Evolutionary conservation across 2,329 filamentous ascomycete species (phyloP).

Genomic region (Ascochyta rabiei): DNA sequence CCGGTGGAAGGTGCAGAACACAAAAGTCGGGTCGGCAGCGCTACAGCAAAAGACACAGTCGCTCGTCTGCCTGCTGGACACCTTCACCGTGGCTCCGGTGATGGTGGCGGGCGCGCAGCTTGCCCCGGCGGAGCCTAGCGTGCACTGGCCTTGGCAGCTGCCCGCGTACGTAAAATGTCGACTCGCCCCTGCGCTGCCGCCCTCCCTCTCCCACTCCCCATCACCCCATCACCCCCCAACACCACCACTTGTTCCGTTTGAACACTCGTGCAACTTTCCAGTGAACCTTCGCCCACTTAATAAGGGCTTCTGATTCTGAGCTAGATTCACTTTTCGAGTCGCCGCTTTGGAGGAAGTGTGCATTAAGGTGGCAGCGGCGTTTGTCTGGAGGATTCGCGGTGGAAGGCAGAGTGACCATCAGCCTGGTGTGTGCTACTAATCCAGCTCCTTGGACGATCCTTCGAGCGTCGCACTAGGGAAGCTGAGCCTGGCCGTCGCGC

Average conservation of each 20-base stretch:
- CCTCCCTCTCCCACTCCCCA: conserved; percentile 34
- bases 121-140: conserved; percentile 29
- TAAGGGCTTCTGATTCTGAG: conserved; percentile 48
- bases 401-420: conserved; percentile 41
- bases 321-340: conserved; percentile 42
- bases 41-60: conserved; percentile 23
- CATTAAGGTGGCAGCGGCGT: conserved; percentile 40
- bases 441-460: conserved; percentile 34
- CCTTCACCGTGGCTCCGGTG: conserved; percentile 10
- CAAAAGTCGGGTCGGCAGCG: background rate
- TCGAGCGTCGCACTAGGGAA: conserved; percentile 31
- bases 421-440: conserved; percentile 43
- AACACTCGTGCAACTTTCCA: conserved; percentile 43
- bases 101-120: conserved; percentile 18
- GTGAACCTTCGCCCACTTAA: conserved; percentile 47
- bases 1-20: background rate
- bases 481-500: conserved; percentile 30
- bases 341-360: conserved; percentile 41
- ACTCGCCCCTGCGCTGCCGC: conserved; percentile 30
- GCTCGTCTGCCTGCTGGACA: conserved; percentile 24
- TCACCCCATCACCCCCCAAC: conserved; percentile 15
- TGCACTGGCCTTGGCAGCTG: conserved; percentile 23
- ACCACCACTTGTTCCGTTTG: conserved; percentile 38
- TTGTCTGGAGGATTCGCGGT: conserved; percentile 34
- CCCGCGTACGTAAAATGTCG: conserved; percentile 29